Percentiles rank a stretch among this genome's conserved stretches.
phyloP scores from a whole-genome alignment of 495 filamentous ascomycete species.

The Parmelia sp. region DNA sequence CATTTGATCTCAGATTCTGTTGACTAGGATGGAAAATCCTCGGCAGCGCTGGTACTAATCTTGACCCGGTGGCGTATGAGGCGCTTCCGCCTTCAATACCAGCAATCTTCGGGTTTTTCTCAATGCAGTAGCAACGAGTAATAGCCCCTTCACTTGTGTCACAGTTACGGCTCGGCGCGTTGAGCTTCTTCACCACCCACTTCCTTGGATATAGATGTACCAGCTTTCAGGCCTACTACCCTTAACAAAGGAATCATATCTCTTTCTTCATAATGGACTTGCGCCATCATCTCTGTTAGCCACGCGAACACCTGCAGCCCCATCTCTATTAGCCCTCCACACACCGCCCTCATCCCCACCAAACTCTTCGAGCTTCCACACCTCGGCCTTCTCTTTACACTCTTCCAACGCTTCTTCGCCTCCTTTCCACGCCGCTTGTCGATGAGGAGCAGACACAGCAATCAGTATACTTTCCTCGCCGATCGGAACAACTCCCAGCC shows the following conservation, averaged over 20 bases:
- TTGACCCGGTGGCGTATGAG: too few relatives aligned
- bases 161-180: background rate
- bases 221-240: background rate
- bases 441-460: slow-evolving; percentile 77
- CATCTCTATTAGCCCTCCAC: slow-evolving; percentile 90
- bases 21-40: too few relatives aligned
- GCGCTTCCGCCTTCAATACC: too few relatives aligned
- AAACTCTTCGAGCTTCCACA: slow-evolving; percentile 97
- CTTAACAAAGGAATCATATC: background rate
- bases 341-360: slow-evolving; percentile 64
- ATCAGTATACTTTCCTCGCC: slow-evolving; percentile 90
- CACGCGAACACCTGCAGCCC: slow-evolving; percentile 40
- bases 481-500: slow-evolving; percentile 80
- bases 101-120: background rate
- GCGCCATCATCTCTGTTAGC: background rate
- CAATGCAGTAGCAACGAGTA: background rate
- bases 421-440: slow-evolving; percentile 80
- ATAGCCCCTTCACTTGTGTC: background rate
- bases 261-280: background rate
- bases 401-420: slow-evolving; percentile 86
- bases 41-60: too few relatives aligned
- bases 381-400: slow-evolving; percentile 79
- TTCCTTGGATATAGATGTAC: background rate
- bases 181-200: background rate
- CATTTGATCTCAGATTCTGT: too few relatives aligned